Percentiles rank a stretch among this genome's conserved stretches.
Evolutionary conservation across 2,329 filamentous ascomycete species (phyloP).

Genomic region (Cladorrhinum sp.): DNA sequence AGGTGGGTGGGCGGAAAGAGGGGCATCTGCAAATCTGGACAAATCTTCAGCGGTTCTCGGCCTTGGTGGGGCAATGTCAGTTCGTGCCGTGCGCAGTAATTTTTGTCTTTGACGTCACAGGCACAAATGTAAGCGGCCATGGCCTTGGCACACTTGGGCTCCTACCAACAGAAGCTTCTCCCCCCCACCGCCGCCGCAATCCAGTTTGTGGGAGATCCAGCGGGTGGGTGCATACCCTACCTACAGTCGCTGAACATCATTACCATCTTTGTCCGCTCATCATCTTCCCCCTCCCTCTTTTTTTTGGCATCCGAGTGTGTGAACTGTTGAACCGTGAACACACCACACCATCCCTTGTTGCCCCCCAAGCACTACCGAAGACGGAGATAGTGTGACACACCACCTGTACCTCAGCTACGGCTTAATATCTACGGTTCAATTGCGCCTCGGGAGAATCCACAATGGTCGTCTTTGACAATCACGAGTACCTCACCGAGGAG

Average conservation of each 20-base stretch:
- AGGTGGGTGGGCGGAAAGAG: background rate
- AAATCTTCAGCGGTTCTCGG: background rate
- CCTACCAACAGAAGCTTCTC: slow-evolving; percentile 5
- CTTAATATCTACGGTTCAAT: background rate
- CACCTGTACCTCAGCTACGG: background rate
- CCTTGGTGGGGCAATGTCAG: background rate
- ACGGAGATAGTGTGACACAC: background rate
- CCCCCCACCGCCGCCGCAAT: slow-evolving; percentile 5
- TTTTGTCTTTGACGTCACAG: background rate
- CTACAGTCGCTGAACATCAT: background rate
- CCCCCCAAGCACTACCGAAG: background rate
- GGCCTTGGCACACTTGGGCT: slow-evolving; percentile 5
- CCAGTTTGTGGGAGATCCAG: background rate
- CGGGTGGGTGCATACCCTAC: background rate
- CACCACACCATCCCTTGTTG: background rate
- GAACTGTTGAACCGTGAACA: background rate
- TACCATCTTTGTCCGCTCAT: slow-evolving; percentile 8
- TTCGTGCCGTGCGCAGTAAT: background rate
- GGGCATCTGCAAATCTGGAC: background rate
- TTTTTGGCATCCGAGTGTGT: background rate
- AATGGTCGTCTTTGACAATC: slow-evolving; percentile 88
- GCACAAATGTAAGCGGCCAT: background rate
- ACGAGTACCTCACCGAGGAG: slow-evolving; percentile 85
- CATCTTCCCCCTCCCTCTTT: background rate
- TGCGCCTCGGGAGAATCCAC: slow-evolving; percentile 21